These are phyloP conservation scores for Hordeum marinum DNA, from an alignment of 176 grass and related monocot genomes.

Conservation along the genomic window DNA sequence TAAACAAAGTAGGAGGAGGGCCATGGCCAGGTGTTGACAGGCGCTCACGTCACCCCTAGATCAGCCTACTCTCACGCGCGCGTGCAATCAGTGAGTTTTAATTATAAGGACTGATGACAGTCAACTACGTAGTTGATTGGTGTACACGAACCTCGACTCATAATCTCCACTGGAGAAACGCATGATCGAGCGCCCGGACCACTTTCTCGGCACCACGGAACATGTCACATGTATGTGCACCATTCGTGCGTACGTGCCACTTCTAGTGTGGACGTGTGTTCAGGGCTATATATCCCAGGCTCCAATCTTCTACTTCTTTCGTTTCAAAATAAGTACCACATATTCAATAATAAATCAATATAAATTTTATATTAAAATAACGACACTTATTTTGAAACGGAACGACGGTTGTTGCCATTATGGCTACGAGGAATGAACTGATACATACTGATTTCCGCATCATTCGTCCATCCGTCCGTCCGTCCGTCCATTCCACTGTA, in stretches of 20 bases:
- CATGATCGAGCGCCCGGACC: not conserved
- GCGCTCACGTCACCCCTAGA: slow-evolving; percentile 12
- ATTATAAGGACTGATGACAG: not conserved
- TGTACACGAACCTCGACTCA: not conserved
- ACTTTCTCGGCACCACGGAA: not conserved
- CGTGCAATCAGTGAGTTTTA: not conserved
- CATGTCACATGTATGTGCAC: not conserved
- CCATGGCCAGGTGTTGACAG: slow-evolving; percentile 7
- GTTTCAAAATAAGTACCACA: too few relatives aligned
- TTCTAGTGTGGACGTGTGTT: too few relatives aligned
- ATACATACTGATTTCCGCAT: too few relatives aligned
- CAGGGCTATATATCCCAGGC: too few relatives aligned
- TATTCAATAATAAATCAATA: too few relatives aligned
- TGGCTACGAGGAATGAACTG: not conserved
- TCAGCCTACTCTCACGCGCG: not conserved
- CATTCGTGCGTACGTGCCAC: too few relatives aligned
- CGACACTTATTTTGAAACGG: too few relatives aligned
- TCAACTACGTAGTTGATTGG: not conserved
- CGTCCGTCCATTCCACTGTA: too few relatives aligned
- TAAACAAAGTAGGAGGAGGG: not conserved
- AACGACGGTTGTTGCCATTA: too few relatives aligned
- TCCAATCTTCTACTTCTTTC: too few relatives aligned
- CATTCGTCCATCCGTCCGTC: too few relatives aligned
- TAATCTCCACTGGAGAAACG: not conserved
- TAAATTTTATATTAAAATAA: too few relatives aligned